These are phyloP conservation scores for Talaromyces sp. DNA, from an alignment of 2,329 filamentous ascomycete genomes.

Conservation along the genomic window DNA sequence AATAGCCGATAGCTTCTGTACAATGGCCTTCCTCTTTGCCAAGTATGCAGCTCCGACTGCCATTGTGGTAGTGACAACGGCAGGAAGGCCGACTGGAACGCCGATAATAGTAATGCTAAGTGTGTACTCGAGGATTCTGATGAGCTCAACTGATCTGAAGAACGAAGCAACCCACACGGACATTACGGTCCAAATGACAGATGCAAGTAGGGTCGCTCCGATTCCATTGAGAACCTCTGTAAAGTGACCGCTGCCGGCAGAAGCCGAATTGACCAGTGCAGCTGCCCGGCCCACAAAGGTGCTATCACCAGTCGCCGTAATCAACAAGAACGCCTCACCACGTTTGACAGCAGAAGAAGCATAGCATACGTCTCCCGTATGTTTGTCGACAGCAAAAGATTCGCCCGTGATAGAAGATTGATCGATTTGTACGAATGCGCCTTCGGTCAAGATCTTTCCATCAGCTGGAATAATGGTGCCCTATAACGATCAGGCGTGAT, in stretches of 20 bases:
- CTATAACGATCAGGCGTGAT: slow-evolving; percentile 27
- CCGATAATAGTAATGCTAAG: slow-evolving; percentile 87
- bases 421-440: slow-evolving; percentile 83
- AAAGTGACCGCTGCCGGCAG: slow-evolving; percentile 75
- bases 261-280: slow-evolving; percentile 75
- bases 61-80: slow-evolving; percentile 92
- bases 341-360: slow-evolving; percentile 87
- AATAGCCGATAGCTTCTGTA: slow-evolving; percentile 87
- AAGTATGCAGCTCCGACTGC: slow-evolving; percentile 88
- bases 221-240: slow-evolving; percentile 87
- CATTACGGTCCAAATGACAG: slow-evolving; percentile 76
- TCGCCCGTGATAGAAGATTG: slow-evolving; percentile 90
- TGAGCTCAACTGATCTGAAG: slow-evolving; percentile 79
- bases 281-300: slow-evolving; percentile 88
- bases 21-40: slow-evolving; percentile 87
- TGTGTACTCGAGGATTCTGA: slow-evolving; percentile 76
- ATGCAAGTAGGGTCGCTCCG: slow-evolving; percentile 71
- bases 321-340: slow-evolving; percentile 77
- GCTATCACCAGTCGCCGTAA: slow-evolving; percentile 81
- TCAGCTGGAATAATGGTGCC: slow-evolving; percentile 89
- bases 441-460: slow-evolving; percentile 77
- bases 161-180: slow-evolving; percentile 83
- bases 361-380: slow-evolving; percentile 74
- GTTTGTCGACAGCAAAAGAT: slow-evolving; percentile 86
- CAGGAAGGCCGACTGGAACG: slow-evolving; percentile 88